Evolutionary conservation across 2,329 filamentous ascomycete species (phyloP).

Genomic region (Sclerotinia sclerotiorum): DNA sequence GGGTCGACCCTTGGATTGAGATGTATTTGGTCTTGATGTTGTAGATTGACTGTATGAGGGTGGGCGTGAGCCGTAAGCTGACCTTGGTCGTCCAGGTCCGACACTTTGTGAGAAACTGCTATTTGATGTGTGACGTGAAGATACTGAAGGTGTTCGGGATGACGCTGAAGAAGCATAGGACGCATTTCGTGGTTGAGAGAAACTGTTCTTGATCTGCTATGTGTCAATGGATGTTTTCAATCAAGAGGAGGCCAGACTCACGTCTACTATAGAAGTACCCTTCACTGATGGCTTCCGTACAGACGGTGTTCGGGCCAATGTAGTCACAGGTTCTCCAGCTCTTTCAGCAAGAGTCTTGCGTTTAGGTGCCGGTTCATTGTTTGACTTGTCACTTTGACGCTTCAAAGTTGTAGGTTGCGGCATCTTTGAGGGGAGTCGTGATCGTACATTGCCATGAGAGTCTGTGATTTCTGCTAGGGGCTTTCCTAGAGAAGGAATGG

Average conservation of each 20-base stretch:
- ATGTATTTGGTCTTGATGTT: conserved; percentile 47
- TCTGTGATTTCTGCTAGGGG: conserved; percentile 57
- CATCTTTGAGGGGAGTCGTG: conserved; percentile 46
- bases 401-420: conserved; percentile 49
- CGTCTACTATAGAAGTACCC: conserved; percentile 34
- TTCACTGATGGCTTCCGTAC: conserved; percentile 44
- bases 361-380: conserved; percentile 56
- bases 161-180: conserved; percentile 44
- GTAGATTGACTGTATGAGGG: conserved; percentile 50
- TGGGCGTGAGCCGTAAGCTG: conserved; percentile 45
- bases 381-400: conserved; percentile 43
- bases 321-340: conserved; percentile 51
- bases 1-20: conserved; percentile 44
- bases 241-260: conserved; percentile 25
- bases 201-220: conserved; percentile 11
- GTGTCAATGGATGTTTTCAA: background rate
- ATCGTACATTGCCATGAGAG: conserved; percentile 59
- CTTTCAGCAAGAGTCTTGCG: conserved; percentile 58
- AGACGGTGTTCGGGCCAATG: conserved; percentile 44
- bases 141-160: conserved; percentile 45
- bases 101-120: conserved; percentile 58
- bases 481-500: conserved; percentile 37
- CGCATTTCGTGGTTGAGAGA: conserved; percentile 26
- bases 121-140: conserved; percentile 47
- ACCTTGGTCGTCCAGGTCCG: conserved; percentile 53